Base-by-base conservation (phyloP, 768 basidiomycete genomes). In the Lentinula detonsa region DNA sequence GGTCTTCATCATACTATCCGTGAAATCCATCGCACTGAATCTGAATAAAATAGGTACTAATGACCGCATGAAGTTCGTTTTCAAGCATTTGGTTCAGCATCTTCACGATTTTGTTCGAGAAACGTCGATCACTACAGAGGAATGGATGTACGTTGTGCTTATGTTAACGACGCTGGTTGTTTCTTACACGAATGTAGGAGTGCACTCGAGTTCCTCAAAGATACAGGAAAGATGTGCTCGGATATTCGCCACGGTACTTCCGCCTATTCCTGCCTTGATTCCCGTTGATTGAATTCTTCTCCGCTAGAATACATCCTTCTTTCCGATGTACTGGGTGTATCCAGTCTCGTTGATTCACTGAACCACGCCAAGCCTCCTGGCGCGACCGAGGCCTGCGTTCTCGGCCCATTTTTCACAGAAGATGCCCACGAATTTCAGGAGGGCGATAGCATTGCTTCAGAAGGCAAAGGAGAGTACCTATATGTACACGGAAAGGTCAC, bases 401-500 rank as follows among this genome's bases (percentile, higher is more conserved):
- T 94, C 31, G 92, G 92, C 2, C 93, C 92, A 4, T 94, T 94
- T 75, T 87, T 80, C 67, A 90, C 90, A 2, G 85, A 86, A 18
- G 91, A 93, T 67, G 84, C 90, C 16, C 82, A 84, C 21, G 83
- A 91, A 43, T 70, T 92, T 60, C 71, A 77, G 23, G 71, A 80
- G 5, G 91, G 92, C 4, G 90, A 80, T 1, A 84, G 86, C 9
- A 95, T 94, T 56, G 91, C 93, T 6, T 91, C 91, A 0, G 91
- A 93, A 71, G 92, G 88, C 60, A 93, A 91, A 72, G 93, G 92
- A 21, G 83, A 91, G 9, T 90, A 92, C 69, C 76, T 95, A 82
- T 92, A 81, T 65, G 87, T 94, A 55, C 82, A 91, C 68, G 92
- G 93, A 0, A 80, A 78, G 3, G 80, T 94, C 1, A 67, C 84